These are phyloP conservation scores for Nothopassalora personata DNA, from an alignment of 2,329 filamentous ascomycete species.

Conservation along the genomic window DNA sequence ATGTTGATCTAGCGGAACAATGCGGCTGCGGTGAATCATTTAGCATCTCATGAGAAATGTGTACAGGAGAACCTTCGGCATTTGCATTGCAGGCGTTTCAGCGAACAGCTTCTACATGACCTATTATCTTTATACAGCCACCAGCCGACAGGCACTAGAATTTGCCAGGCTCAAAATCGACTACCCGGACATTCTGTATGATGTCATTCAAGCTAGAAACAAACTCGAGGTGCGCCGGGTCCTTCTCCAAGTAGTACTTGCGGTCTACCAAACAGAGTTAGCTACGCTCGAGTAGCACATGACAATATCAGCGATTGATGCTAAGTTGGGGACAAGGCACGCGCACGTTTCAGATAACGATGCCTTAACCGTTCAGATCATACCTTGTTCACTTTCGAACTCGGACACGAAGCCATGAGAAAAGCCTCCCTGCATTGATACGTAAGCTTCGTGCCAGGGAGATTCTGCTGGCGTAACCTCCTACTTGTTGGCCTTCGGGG, in stretches of 20 bases:
- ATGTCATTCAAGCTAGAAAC: constrained; percentile 46
- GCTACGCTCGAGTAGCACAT: not conserved
- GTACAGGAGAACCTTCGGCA: constrained; percentile 19
- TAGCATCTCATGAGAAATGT: constrained; percentile 45
- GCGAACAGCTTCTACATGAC: constrained; percentile 3
- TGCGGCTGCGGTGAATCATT: constrained; percentile 97
- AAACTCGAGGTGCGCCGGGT: constrained; percentile 60
- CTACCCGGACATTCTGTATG: constrained; percentile 51
- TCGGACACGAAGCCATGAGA: constrained; percentile 66
- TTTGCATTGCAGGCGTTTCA: constrained; percentile 19
- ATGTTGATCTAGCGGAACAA: constrained; percentile 67
- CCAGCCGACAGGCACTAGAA: constrained; percentile 22
- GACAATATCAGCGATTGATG: not conserved
- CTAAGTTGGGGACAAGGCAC: not conserved
- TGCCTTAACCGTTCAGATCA: not conserved
- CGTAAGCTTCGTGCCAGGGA: not conserved
- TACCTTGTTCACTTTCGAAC: constrained; percentile 58
- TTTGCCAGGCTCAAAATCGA: constrained; percentile 51
- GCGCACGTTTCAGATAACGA: not conserved
- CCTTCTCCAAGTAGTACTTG: constrained; percentile 62
- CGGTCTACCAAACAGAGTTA: constrained; percentile 29
- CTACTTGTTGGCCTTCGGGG: constrained; percentile 56
- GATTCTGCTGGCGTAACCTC: not conserved
- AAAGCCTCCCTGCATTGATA: constrained; percentile 47
- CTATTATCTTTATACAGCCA: not conserved